Base-by-base conservation (phyloP, 441 rosid species). In the Croton laevigatus region DNA sequence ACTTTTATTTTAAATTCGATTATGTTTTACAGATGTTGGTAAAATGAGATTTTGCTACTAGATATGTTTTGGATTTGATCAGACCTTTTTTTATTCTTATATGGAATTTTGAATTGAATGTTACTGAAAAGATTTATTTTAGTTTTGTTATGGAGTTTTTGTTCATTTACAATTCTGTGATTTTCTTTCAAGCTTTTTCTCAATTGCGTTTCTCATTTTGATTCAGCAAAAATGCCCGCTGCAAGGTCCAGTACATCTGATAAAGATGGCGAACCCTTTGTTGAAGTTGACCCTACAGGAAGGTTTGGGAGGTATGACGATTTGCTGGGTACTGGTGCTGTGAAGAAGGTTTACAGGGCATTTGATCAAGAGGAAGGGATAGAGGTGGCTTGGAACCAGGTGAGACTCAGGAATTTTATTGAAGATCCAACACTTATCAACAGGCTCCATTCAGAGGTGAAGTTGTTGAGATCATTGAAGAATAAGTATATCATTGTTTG, bases 381-480 rank as follows among this genome's bases (percentile, higher is more conserved):
- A 55, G 91, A 87, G 79, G 91, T 87, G 73, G 94, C 91, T 2
- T 89, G 94, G 94, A 89, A 89, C 73, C 91, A 86, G 76, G 94
- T 87, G 46, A 80, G 81, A 52, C 68, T 89, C 76, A 71, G 83
- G 49, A 80, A 81, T 45, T 84, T 84, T 66, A 70, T 73, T n/a
- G 85, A 83, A 20, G 89, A 87, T 65, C 86, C 85, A 0, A 75
- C 76, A 45, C 68, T 89, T 63, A 81, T 89, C 76, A 82, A 81
- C 37, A 63, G 90, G 77, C 87, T 89, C 46, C 80, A 78, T 68
- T 87, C 89, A 0, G 94, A 89, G 85, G 91, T 84, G 66, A 68
- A 82, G 78, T 75, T 89, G 79, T 83, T 89, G 79, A 85, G 90
- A 65, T 69, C 89, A 0, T 70, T 87, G 80, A 82, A 80, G 76